Evolutionary conservation across 768 basidiomycete genomes (phyloP).

Genomic region (Tubosaeta sp.): DNA sequence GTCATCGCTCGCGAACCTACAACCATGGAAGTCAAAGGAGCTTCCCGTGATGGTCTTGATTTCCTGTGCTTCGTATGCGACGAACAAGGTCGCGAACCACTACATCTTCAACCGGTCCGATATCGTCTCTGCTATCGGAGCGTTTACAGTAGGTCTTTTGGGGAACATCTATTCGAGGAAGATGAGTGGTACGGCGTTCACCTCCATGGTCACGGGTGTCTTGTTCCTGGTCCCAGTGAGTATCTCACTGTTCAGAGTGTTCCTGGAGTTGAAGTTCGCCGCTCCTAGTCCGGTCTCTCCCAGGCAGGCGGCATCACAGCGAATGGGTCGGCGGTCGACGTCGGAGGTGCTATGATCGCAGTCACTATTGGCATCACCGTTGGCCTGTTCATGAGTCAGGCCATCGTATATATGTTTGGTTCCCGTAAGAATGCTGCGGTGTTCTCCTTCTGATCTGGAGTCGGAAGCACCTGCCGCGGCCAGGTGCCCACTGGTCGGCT

Average conservation of each 20-base stretch:
- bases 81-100: conserved; percentile 79
- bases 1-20: conserved; percentile 72
- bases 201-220: conserved; percentile 87
- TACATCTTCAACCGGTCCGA: conserved; percentile 84
- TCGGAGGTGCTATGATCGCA: conserved; percentile 84
- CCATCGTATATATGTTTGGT: conserved; percentile 84
- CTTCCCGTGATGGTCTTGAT: conserved; percentile 82
- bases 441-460: conserved; percentile 62
- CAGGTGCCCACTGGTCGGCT: conserved; percentile 6
- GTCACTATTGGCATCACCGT: conserved; percentile 90
- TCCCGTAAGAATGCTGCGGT: conserved; percentile 78
- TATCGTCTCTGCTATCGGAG: conserved; percentile 80
- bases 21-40: conserved; percentile 68
- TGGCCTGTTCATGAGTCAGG: conserved; percentile 84
- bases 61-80: conserved; percentile 72
- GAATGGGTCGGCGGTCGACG: conserved; percentile 77
- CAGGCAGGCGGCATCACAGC: conserved; percentile 83
- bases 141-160: conserved; percentile 73
- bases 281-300: conserved; percentile 68
- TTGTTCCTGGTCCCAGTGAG: conserved; percentile 82
- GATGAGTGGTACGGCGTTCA: conserved; percentile 84
- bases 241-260: conserved; percentile 10
- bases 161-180: conserved; percentile 80
- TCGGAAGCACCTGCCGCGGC: not conserved
- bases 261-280: not conserved